Conservation (phyloP, 345 rosid genomes). For the Ceriops zippeliana region DNA sequence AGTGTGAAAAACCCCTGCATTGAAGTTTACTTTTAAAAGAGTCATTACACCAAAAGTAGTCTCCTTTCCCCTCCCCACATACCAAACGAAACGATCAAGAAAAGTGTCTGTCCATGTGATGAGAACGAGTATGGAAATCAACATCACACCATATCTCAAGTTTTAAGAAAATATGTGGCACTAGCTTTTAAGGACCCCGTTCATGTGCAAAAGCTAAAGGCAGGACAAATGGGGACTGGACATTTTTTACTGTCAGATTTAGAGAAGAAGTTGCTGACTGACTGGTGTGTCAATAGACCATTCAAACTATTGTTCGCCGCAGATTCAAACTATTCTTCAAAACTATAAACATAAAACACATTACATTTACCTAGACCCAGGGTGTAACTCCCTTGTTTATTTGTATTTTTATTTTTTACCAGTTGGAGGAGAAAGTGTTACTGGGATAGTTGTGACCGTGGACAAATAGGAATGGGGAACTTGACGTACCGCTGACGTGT, state of each 20-base stretch:
- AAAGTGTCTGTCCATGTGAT: slow-evolving; percentile 12
- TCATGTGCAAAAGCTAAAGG: slow-evolving; percentile 36
- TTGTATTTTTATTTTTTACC: neutral
- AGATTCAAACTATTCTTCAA: slow-evolving; percentile 9
- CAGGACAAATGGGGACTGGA: slow-evolving; percentile 30
- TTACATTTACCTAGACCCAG: too few species aligned
- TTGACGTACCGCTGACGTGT: slow-evolving; percentile 35
- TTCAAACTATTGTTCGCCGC: slow-evolving; percentile 21
- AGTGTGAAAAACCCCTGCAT: neutral
- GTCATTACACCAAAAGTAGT: neutral
- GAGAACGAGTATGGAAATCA: slow-evolving; percentile 12
- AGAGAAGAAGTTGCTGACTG: slow-evolving; percentile 21
- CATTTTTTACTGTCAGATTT: slow-evolving; percentile 19
- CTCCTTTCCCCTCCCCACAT: slow-evolving; percentile 8
- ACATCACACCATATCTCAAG: slow-evolving; percentile 11
- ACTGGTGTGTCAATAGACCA: slow-evolving; percentile 26
- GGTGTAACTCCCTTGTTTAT: neutral
- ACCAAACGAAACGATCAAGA: neutral
- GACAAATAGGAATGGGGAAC: slow-evolving; percentile 34
- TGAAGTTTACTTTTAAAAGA: neutral
- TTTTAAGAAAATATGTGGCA: slow-evolving; percentile 12
- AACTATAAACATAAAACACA: too few species aligned
- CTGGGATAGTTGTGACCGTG: slow-evolving; percentile 9
- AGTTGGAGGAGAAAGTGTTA: slow-evolving; percentile 9
- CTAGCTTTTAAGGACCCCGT: slow-evolving; percentile 29